Conservation (phyloP, 805 yeast species). For the Metschnikowia koreensis region DNA sequence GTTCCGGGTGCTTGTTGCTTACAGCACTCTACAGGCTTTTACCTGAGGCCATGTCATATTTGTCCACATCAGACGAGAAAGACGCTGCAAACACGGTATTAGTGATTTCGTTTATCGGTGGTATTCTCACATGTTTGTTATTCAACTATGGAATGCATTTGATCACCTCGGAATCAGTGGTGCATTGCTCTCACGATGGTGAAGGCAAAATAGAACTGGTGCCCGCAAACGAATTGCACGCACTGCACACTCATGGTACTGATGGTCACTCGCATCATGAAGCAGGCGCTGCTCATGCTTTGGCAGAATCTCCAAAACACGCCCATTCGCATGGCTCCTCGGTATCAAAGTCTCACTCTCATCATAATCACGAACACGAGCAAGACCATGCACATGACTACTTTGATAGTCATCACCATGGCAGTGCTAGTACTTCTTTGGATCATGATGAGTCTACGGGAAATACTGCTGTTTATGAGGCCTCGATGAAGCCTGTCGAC, state of each 20-base stretch:
- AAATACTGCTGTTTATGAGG: not conserved
- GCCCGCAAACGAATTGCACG: conserved; percentile 13
- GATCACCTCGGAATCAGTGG: conserved; percentile 74
- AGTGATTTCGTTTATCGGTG: conserved; percentile 50
- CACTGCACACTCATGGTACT: not conserved
- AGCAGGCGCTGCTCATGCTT: conserved; percentile 14
- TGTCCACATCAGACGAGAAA: conserved; percentile 26
- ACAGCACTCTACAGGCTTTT: conserved; percentile 74
- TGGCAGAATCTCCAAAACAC: conserved; percentile 17
- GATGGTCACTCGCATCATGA: conserved; percentile 15
- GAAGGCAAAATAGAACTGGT: conserved; percentile 21
- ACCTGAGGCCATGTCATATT: conserved; percentile 61
- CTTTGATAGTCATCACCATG: conserved; percentile 1
- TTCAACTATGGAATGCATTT: conserved; percentile 69
- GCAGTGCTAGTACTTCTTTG: not conserved
- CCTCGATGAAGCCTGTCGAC: not conserved
- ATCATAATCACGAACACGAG: not conserved
- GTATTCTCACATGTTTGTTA: conserved; percentile 56
- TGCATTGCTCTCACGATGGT: conserved; percentile 77
- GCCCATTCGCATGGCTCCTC: conserved; percentile 18
- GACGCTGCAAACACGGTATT: conserved; percentile 34
- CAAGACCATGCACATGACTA: not conserved
- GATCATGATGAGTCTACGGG: not conserved
- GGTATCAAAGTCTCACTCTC: not conserved
- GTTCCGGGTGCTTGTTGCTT: conserved; percentile 78